Base-by-base conservation (phyloP, 2,329 filamentous ascomycete genomes). In the Aureobasidium lini region DNA sequence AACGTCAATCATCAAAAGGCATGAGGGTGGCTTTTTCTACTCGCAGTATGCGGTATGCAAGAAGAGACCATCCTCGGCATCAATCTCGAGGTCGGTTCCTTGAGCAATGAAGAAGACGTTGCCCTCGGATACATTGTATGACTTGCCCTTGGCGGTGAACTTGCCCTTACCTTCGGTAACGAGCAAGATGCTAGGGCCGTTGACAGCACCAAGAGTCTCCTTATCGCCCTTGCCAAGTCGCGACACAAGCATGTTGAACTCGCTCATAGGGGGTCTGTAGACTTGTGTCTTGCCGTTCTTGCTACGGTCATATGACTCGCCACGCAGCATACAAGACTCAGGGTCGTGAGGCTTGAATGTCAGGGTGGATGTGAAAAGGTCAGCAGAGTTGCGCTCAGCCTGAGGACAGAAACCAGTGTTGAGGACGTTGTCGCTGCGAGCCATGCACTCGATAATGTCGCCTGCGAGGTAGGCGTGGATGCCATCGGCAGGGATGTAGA, bases 391-490 rank as follows among this genome's bases (percentile, higher is more conserved):
- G 11, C 86, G 78, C 48, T 88, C 83, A 0, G 83, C 81, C 1
- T 77, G 77, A 0, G 87, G 86, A 64, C 86, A 90, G 75, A 92
- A 89, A 0, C 88, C 87, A 0, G 82, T 84, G 70, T 88, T 89
- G 52, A 91, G 76, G 1, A 91, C 87, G 60, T 90, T 89, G 74
- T 90, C 85, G 18, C 80, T 84, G 7, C 86, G 80, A 1, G 87
- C 87, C 87, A 90, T 90, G 72, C 87, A 90, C 71, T 90, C 87
- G 65, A 90, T 83, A 54, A 90, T 89, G 68, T 90, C 84, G 3
- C 88, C 88, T 4, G 80, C 80, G 0, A 90, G 75, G 67, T 89
- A 90, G 0, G 87, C 87, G 67, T 90, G 86, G 57, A 89, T 87
- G 4, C 85, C 86, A 64, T 90, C 86, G 0, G 86, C 85, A 0